Conservation (phyloP, 331 rosid species). For the Acacia concinna region DNA sequence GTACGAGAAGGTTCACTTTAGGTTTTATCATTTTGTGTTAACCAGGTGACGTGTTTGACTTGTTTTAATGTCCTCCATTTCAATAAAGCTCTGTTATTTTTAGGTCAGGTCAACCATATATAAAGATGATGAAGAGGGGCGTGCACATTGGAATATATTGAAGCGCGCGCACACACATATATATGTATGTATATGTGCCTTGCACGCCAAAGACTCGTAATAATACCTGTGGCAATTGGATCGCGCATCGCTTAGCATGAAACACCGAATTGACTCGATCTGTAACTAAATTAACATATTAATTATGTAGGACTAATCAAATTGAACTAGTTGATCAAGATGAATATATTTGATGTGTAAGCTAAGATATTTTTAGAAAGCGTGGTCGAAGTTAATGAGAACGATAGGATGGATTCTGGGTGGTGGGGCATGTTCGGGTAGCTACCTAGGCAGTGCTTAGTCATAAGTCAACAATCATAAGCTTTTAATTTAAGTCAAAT, state of each 20-base stretch:
- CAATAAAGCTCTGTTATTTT: neutral
- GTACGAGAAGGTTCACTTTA: neutral
- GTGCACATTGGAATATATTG: conserved; percentile 22
- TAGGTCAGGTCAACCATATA: conserved; percentile 46
- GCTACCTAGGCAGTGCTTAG: conserved; percentile 17
- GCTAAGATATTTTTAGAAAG: conserved; percentile 35
- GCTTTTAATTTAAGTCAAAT: conserved; percentile 37
- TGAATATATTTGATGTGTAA: neutral
- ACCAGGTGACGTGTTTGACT: conserved; percentile 42
- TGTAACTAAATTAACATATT: conserved; percentile 25
- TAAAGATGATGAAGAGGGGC: conserved; percentile 17
- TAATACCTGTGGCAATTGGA: conserved; percentile 13
- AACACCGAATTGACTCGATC: conserved; percentile 16
- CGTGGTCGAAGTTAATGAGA: conserved; percentile 17
- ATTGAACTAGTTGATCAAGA: neutral
- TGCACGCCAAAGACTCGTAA: conserved; percentile 37
- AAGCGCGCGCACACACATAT: no score
- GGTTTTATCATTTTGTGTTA: neutral
- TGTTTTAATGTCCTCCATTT: conserved; percentile 5
- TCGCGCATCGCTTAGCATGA: conserved; percentile 29
- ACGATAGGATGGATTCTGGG: conserved; percentile 45
- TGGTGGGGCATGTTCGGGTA: conserved; percentile 34
- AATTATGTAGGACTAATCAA: neutral
- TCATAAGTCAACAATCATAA: conserved; percentile 46
- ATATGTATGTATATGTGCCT: conserved; percentile 14